phyloP scores from a whole-genome alignment of 2,329 filamentous ascomycete genomes.

The Monosporascus sp. region DNA sequence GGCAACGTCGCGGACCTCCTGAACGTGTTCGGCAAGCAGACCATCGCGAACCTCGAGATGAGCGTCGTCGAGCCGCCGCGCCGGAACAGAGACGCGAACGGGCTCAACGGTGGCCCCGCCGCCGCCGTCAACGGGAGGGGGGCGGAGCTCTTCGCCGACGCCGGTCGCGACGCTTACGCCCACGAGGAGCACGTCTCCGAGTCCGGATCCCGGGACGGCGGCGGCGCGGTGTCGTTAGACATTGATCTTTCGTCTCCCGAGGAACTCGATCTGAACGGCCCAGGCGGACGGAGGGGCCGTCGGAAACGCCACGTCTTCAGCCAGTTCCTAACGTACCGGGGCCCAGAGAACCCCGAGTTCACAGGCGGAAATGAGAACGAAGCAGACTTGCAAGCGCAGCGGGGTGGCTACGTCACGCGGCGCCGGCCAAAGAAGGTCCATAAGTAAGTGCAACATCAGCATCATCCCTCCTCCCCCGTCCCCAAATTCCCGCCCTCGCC shows the following conservation, averaged over 20 bases:
- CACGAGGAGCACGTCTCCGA: constrained; percentile 23
- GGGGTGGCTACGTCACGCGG: constrained; percentile 9
- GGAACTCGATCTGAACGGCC: constrained; percentile 23
- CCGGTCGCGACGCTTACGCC: constrained; percentile 26
- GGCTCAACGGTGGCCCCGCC: constrained; percentile 6
- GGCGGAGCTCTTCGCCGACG: constrained; percentile 15
- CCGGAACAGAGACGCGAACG: constrained; percentile 17
- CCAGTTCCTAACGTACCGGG: constrained; percentile 33
- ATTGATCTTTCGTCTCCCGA: constrained; percentile 37
- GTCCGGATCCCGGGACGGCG: constrained; percentile 22
- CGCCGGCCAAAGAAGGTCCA: constrained; percentile 23
- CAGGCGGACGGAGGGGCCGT: constrained; percentile 14
- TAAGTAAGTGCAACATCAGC: constrained; percentile 18
- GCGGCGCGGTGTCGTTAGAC: constrained; percentile 30
- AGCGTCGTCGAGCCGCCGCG: constrained; percentile 41
- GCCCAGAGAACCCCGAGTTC: constrained; percentile 18
- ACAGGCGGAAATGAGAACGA: constrained; percentile 20
- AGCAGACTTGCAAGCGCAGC: constrained; percentile 12
- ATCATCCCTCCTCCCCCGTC: not conserved
- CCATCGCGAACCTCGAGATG: constrained; percentile 70
- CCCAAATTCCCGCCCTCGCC: not conserved
- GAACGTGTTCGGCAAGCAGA: constrained; percentile 73
- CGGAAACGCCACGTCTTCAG: constrained; percentile 36
- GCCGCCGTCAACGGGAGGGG: constrained; percentile 21
- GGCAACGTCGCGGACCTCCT: constrained; percentile 61